Evolutionary conservation across 768 basidiomycete species (phyloP).

Genomic region (Hericium alpestre): DNA sequence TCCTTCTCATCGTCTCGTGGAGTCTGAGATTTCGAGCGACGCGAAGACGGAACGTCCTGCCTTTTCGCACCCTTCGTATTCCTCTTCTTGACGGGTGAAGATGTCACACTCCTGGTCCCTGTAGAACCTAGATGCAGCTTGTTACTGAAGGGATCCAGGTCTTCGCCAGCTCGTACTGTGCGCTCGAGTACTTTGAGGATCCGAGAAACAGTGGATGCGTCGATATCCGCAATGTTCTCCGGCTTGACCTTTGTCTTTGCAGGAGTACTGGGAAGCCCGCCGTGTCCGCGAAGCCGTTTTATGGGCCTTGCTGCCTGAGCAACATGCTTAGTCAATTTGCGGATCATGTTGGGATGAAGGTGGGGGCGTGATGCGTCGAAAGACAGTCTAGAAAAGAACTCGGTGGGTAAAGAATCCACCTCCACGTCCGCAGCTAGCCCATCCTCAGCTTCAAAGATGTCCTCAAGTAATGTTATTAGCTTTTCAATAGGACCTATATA

Average conservation of each 20-base stretch:
- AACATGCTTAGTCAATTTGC: slow-evolving; percentile 63
- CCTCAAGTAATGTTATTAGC: slow-evolving; percentile 64
- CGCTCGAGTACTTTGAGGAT: slow-evolving; percentile 72
- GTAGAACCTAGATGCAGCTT: slow-evolving; percentile 8
- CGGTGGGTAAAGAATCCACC: slow-evolving; percentile 38
- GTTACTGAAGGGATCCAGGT: slow-evolving; percentile 57
- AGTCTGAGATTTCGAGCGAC: slow-evolving; percentile 35
- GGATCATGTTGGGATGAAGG: slow-evolving; percentile 45
- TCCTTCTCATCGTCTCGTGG: slow-evolving; percentile 25
- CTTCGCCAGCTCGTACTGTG: slow-evolving; percentile 66
- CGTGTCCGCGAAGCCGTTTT: slow-evolving; percentile 48
- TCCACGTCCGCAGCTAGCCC: slow-evolving; percentile 47
- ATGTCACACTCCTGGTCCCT: slow-evolving; percentile 8
- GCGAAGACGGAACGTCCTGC: slow-evolving; percentile 24
- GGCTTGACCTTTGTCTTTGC: slow-evolving; percentile 27
- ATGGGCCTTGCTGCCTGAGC: slow-evolving; percentile 55
- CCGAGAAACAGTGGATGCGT: slow-evolving; percentile 48
- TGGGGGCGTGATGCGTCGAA: slow-evolving; percentile 49
- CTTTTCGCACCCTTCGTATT: slow-evolving; percentile 29
- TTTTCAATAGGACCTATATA: slow-evolving; percentile 60
- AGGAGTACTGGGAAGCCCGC: slow-evolving; percentile 29
- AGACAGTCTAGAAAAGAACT: slow-evolving; percentile 57
- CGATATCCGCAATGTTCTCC: slow-evolving; percentile 48
- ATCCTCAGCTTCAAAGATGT: slow-evolving; percentile 79
- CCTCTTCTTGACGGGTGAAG: slow-evolving; percentile 30